Base-by-base conservation (phyloP, 2,329 filamentous ascomycete species). In the Cladophialophora bantiana region DNA sequence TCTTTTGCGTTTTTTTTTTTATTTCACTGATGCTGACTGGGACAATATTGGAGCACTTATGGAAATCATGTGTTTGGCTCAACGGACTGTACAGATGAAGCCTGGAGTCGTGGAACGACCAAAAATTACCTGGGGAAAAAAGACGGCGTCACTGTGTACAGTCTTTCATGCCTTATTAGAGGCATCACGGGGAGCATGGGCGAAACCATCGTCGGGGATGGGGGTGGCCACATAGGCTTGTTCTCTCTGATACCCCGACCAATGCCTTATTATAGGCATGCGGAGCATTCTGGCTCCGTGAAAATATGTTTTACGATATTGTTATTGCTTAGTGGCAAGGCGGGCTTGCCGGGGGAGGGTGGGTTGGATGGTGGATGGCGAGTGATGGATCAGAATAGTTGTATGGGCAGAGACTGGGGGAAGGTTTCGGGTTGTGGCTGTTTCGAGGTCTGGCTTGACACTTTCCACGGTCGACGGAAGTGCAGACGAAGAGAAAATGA, bases 251-350 rank as follows among this genome's bases (percentile, higher is more conserved):
- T 70, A 70, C 68, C 68, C 68, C 65, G 34, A 66, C 61, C 62
- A 57, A 62, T 56, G 68, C 66, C 68, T 70, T 66, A 65, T 66
- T 68, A 68, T 60, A 70, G 68, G 68, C 68, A 66, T 35, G 31
- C 58, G 68, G 68, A 70, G 68, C 68, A 70, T 70, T 68, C 40
- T 70, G 68, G 68, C 58, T 68, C 65, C 60, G 40, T 59, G 55
- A 63, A 62, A 70, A 64, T 66, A 68, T 68, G 66, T 65, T 62
- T 62, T 64, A 63, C 35, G 63, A 66, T 66, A 66, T 68, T 70
- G 57, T 68, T 68, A 64, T 68, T 68, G 54, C 59, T 54, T 65
- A 68, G 56, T 58, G 32, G 36, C 15, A 48, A 13, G 34, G 55
- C 36, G 59, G 55, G 26, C 26, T 15, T 26, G 9, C 35, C 15